These are phyloP conservation scores for Annulohypoxylon stygium DNA, from an alignment of 495 filamentous ascomycete species.

Conservation along the genomic window DNA sequence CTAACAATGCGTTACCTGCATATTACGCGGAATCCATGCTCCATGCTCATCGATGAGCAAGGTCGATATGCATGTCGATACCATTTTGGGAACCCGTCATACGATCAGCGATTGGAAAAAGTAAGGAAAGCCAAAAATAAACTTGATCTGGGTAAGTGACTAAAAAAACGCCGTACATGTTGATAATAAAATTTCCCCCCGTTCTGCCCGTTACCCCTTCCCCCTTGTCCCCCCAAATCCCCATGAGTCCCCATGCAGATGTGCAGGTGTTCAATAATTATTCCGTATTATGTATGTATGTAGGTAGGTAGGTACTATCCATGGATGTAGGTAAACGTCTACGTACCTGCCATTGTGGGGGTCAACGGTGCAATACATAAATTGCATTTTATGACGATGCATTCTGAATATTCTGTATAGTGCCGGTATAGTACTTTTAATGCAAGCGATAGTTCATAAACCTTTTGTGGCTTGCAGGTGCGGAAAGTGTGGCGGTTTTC, in stretches of 20 bases:
- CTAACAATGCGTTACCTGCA: slow-evolving; percentile 22
- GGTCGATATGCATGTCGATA: slow-evolving; percentile 35
- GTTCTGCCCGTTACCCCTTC: too few species aligned
- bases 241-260: background rate
- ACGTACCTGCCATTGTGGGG: slow-evolving; percentile 8
- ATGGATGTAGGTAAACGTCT: too few species aligned
- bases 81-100: slow-evolving; percentile 17
- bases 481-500: slow-evolving; percentile 35
- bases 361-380: background rate
- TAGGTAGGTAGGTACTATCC: too few species aligned
- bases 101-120: background rate
- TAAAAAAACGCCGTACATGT: background rate
- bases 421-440: slow-evolving; percentile 3
- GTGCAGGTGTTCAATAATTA: background rate
- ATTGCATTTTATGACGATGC: background rate
- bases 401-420: background rate
- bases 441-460: slow-evolving; percentile 32
- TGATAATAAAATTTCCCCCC: background rate
- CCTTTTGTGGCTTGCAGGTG: slow-evolving; percentile 39
- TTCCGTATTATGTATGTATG: too few species aligned
- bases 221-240: background rate
- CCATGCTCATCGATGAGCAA: slow-evolving; percentile 12
- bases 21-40: slow-evolving; percentile 20
- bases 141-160: background rate
- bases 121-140: slow-evolving; percentile 7